These are phyloP conservation scores for Panicum hallii DNA, from an alignment of 202 grass and related monocot genomes.

Conservation along the genomic window DNA sequence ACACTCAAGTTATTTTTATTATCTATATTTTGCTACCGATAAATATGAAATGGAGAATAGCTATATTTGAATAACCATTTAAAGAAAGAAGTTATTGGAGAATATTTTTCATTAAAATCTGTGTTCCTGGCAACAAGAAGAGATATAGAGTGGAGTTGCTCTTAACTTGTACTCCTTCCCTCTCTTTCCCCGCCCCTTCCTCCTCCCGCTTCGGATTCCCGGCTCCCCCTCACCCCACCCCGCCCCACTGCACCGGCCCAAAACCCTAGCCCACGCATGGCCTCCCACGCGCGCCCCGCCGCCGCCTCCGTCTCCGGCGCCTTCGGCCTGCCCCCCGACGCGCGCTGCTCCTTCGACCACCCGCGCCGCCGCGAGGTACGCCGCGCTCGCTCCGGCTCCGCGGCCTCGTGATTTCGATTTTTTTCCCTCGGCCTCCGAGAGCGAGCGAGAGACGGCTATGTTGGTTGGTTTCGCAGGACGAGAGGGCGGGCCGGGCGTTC, in stretches of 20 bases:
- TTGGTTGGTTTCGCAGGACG: slow-evolving; percentile 58
- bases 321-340: slow-evolving; percentile 55
- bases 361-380: slow-evolving; percentile 56
- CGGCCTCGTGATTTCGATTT: not conserved
- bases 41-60: too few species aligned
- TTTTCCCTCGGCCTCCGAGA: not conserved
- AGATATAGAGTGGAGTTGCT: too few species aligned
- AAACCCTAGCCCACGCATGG: slow-evolving; percentile 60
- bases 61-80: too few species aligned
- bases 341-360: slow-evolving; percentile 64
- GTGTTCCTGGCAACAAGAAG: too few species aligned
- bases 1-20: too few species aligned
- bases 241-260: not conserved
- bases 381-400: not conserved
- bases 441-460: not conserved
- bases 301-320: slow-evolving; percentile 55
- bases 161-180: slow-evolving; percentile 23
- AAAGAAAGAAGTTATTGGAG: too few species aligned
- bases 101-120: too few species aligned
- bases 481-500: slow-evolving; percentile 63
- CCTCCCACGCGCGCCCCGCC: slow-evolving; percentile 58
- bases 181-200: slow-evolving; percentile 44
- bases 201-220: slow-evolving; percentile 47
- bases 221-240: not conserved
- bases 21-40: too few species aligned